Percentiles rank a stretch among this genome's conserved stretches.
Evolutionary conservation across 2,329 filamentous ascomycete species (phyloP).

Genomic region (Lojkania enalia): DNA sequence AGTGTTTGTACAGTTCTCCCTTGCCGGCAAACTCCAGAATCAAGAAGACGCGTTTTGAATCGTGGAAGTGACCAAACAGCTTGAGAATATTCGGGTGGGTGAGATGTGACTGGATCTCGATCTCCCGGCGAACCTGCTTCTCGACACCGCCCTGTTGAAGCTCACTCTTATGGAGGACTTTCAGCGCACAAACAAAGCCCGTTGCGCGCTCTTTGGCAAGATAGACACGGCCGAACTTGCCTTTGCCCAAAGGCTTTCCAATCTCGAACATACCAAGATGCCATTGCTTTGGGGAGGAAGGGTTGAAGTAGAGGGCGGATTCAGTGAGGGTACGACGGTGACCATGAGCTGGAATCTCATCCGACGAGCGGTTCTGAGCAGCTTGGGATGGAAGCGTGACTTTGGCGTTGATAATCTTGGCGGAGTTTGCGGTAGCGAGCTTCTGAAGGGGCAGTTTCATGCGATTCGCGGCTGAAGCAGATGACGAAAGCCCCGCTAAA

Average conservation of each 20-base stretch:
- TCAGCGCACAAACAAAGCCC: constrained; percentile 83
- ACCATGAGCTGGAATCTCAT: constrained; percentile 34
- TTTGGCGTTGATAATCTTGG: constrained; percentile 55
- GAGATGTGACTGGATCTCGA: constrained; percentile 87
- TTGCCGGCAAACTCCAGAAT: constrained; percentile 86
- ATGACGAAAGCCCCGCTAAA: constrained; percentile 52
- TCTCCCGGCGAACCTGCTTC: constrained; percentile 84
- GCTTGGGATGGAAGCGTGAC: constrained; percentile 70
- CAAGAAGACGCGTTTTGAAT: constrained; percentile 83
- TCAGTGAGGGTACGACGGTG: constrained; percentile 52
- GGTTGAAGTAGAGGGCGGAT: constrained; percentile 49
- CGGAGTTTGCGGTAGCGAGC: constrained; percentile 75
- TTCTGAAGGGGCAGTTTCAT: constrained; percentile 78
- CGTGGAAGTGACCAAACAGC: constrained; percentile 86
- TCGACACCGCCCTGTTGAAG: constrained; percentile 79
- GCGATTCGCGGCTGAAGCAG: constrained; percentile 57
- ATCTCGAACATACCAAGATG: constrained; percentile 96
- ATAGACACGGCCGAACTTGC: constrained; percentile 86
- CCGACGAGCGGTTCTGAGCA: constrained; percentile 54
- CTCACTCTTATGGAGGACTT: constrained; percentile 84
- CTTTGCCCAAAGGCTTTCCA: constrained; percentile 80
- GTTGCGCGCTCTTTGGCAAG: constrained; percentile 77
- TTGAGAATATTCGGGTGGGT: constrained; percentile 84
- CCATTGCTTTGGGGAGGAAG: constrained; percentile 59
- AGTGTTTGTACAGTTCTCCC: constrained; percentile 86